Evolutionary conservation across 2,329 filamentous ascomycete genomes (phyloP).

Genomic region (Colletotrichum echinochloae): DNA sequence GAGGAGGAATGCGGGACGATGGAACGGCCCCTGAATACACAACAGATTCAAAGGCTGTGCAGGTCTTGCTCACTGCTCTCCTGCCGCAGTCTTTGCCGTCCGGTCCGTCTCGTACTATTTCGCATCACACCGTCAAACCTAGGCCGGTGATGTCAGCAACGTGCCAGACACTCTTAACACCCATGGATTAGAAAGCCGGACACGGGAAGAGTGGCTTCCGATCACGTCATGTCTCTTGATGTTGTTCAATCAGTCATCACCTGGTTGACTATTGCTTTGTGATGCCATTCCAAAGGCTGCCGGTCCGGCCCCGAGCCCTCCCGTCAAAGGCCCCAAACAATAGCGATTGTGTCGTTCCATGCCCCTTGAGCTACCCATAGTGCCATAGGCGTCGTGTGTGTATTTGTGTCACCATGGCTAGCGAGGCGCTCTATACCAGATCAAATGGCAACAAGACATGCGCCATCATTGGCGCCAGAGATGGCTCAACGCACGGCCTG

Average conservation of each 20-base stretch:
- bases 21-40: slow-evolving; percentile 27
- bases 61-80: slow-evolving; percentile 12
- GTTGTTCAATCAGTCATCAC: not conserved
- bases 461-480: slow-evolving; percentile 3
- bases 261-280: slow-evolving; percentile 4
- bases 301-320: slow-evolving; percentile 14
- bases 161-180: not conserved
- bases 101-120: slow-evolving; percentile 9
- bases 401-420: slow-evolving; percentile 16
- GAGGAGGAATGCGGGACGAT: slow-evolving; percentile 26
- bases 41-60: slow-evolving; percentile 27
- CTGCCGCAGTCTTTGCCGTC: slow-evolving; percentile 8
- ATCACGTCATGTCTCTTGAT: slow-evolving; percentile 6
- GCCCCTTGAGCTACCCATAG: slow-evolving; percentile 3
- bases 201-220: not conserved
- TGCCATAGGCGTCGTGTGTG: slow-evolving; percentile 2
- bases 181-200: not conserved
- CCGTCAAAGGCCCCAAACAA: slow-evolving; percentile 1
- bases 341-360: slow-evolving; percentile 5
- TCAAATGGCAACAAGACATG: slow-evolving; percentile 17
- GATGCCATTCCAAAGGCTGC: slow-evolving; percentile 1
- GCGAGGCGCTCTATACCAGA: slow-evolving; percentile 13
- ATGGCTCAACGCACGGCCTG: slow-evolving; percentile 13
- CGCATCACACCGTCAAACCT: slow-evolving; percentile 5
- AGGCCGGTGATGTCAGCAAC: slow-evolving; percentile 6